A percentile compares a stretch with the other conserved stretches of the same genome.
These are phyloP conservation scores for Elsinoe australis DNA, from an alignment of 2,329 filamentous ascomycete species.

Conservation along the genomic window DNA sequence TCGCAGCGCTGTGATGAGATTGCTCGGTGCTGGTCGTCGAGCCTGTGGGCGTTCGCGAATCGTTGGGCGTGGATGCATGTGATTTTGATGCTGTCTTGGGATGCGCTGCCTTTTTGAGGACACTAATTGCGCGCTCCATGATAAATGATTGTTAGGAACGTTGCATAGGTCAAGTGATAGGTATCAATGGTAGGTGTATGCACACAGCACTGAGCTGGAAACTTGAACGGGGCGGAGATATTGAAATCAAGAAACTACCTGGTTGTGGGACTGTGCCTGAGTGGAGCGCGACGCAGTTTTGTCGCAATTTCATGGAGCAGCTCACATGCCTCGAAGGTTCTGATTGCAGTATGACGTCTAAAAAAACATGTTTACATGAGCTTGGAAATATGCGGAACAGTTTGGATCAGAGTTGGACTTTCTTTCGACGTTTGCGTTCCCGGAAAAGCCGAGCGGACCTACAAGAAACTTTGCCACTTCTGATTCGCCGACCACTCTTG, in stretches of 20 bases:
- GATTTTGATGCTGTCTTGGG: neutral
- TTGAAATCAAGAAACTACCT: neutral
- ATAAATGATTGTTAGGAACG: neutral
- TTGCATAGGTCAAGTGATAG: neutral
- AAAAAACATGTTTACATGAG: neutral
- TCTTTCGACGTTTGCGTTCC: neutral
- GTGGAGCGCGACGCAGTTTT: neutral
- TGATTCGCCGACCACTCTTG: neutral
- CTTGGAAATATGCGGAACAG: neutral
- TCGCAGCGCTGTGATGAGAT: neutral
- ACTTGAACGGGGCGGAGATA: neutral
- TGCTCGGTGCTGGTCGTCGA: slow-evolving; percentile 1
- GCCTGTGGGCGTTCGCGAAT: neutral
- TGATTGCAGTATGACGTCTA: neutral
- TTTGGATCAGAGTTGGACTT: neutral
- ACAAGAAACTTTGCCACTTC: neutral
- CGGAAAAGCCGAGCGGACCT: neutral
- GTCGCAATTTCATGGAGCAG: neutral
- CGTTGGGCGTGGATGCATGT: neutral
- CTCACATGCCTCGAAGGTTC: neutral
- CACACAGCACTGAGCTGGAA: neutral
- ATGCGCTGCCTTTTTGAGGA: slow-evolving; percentile 3
- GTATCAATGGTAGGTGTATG: neutral
- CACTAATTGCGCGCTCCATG: slow-evolving; percentile 5
- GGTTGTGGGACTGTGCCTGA: neutral